Percentiles rank a stretch among this genome's conserved stretches.
Evolutionary conservation across 164 flowering plant species (phyloP).

Genomic region (Aristolochia fimbriata): DNA sequence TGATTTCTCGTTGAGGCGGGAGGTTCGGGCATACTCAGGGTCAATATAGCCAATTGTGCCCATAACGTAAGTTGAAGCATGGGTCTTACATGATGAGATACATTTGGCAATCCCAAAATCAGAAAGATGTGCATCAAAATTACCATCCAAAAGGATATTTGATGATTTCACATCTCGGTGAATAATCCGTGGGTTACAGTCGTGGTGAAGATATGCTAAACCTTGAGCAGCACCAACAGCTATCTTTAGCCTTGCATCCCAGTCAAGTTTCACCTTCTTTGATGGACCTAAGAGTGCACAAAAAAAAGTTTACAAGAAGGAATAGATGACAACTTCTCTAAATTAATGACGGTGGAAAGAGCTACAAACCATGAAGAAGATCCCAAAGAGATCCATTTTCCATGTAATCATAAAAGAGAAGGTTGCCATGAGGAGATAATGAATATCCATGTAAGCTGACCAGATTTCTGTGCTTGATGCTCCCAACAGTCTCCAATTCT

Average conservation of each 20-base stretch:
- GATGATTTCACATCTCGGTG: constrained; percentile 91
- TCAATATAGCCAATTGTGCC: constrained; percentile 97
- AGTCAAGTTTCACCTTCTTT: constrained; percentile 80
- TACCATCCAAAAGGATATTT: constrained; percentile 75
- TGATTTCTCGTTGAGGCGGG: constrained; percentile 76
- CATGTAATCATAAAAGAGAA: constrained; percentile 94
- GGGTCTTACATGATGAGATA: constrained; percentile 56
- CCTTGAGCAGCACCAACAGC: constrained; percentile 97
- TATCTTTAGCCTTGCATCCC: constrained; percentile 74
- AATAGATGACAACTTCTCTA: not conserved
- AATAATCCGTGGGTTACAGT: constrained; percentile 75
- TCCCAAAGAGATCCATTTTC: constrained; percentile 94
- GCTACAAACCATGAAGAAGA: constrained; percentile 74
- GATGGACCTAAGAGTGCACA: constrained; percentile 36
- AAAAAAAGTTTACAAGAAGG: not conserved
- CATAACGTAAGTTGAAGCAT: constrained; percentile 79
- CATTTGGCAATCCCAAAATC: constrained; percentile 90
- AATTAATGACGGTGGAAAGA: not conserved
- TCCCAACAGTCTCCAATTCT: constrained; percentile 79
- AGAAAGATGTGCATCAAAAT: constrained; percentile 86
- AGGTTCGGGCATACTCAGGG: constrained; percentile 91
- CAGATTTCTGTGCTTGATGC: constrained; percentile 82
- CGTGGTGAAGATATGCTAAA: constrained; percentile 90
- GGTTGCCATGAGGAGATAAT: constrained; percentile 62
- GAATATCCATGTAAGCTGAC: constrained; percentile 88